Evolutionary conservation across 1,139 yeast genomes (phyloP).

Genomic region (Candida gigantensis): DNA sequence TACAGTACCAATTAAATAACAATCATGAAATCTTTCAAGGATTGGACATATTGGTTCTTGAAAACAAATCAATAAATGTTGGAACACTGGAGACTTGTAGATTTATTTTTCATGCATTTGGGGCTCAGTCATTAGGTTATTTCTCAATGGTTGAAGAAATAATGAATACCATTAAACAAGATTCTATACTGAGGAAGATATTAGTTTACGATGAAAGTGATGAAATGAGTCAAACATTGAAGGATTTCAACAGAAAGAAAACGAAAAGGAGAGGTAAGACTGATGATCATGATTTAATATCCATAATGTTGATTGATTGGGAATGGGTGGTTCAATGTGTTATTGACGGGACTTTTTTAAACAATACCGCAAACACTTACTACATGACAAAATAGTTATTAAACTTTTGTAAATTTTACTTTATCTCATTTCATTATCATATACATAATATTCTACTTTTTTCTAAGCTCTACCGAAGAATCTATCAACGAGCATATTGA

Average conservation of each 20-base stretch:
- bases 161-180: slow-evolving; percentile 4
- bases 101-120: slow-evolving; percentile 50
- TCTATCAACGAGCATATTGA: slow-evolving; percentile 45
- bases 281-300: neutral
- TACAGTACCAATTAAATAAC: slow-evolving; percentile 40
- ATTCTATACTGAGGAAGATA: slow-evolving; percentile 7
- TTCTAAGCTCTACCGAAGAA: slow-evolving; percentile 21
- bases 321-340: slow-evolving; percentile 79
- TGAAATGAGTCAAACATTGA: slow-evolving; percentile 5
- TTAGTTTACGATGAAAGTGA: slow-evolving; percentile 29
- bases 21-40: slow-evolving; percentile 36
- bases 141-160: slow-evolving; percentile 13
- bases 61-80: slow-evolving; percentile 22
- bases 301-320: slow-evolving; percentile 44
- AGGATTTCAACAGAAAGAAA: slow-evolving; percentile 3
- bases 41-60: slow-evolving; percentile 31
- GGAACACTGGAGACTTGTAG: slow-evolving; percentile 36
- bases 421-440: neutral
- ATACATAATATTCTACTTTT: too few relatives aligned
- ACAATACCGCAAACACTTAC: neutral
- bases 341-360: slow-evolving; percentile 38
- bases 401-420: neutral
- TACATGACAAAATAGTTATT: too few relatives aligned
- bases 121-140: slow-evolving; percentile 32
- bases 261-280: slow-evolving; percentile 4